phyloP scores from a whole-genome alignment of 306 rosid species.

The Vachellia pachyceras region DNA sequence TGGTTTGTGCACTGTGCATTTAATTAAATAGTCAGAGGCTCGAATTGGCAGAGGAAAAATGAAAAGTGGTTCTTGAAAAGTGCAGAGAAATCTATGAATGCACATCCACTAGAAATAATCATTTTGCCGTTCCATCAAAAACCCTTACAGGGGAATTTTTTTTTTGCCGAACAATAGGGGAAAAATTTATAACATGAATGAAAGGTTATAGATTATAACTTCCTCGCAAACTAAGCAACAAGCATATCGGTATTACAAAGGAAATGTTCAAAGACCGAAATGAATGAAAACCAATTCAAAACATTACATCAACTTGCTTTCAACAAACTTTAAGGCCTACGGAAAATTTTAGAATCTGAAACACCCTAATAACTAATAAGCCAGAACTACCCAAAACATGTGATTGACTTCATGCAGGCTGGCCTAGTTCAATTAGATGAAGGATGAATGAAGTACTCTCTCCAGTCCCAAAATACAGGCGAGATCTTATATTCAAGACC shows the following conservation, averaged over 20 bases:
- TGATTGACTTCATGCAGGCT: neutral
- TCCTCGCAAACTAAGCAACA: neutral
- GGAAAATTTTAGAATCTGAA: slow-evolving; percentile 1
- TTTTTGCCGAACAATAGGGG: too few species aligned
- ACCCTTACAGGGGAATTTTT: too few species aligned
- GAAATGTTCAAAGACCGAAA: neutral
- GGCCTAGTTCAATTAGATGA: neutral
- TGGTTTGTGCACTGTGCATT: too few species aligned
- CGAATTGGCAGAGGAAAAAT: neutral
- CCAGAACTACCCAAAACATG: neutral
- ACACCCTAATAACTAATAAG: neutral
- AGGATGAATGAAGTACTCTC: neutral
- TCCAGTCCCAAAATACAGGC: too few species aligned
- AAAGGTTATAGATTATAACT: neutral
- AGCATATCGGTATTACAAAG: neutral
- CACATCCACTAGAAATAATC: neutral
- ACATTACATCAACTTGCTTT: neutral
- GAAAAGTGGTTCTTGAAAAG: neutral
- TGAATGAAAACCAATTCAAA: neutral
- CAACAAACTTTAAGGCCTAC: neutral
- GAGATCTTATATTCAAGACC: too few species aligned
- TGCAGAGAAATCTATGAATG: neutral
- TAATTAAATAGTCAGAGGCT: too few species aligned
- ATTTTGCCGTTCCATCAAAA: neutral
- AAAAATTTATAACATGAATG: neutral